Evolutionary conservation across 2,329 filamentous ascomycete species (phyloP), one percentile per base, ranked within the genome.

Genomic region (Diaporthe capsici): DNA sequence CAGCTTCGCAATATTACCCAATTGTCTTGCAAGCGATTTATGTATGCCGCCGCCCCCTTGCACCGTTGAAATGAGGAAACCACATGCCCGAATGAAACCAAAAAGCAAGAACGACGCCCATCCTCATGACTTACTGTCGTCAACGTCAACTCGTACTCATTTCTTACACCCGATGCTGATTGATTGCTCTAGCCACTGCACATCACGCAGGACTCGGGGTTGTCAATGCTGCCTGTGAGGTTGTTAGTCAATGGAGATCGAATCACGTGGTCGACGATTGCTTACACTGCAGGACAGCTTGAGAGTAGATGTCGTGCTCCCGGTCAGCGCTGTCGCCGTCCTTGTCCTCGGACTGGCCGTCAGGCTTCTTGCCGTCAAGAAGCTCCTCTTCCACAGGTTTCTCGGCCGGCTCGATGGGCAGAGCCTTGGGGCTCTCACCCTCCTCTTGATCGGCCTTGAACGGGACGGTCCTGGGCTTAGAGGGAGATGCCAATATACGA

Each of bases 121-220:
- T 55, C 37, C 49, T 70, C 65, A 39, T 53, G 65, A 39, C 65
- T 68, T 68, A 47, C 22, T 53, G 65, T 68, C 47, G 7, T 74
- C 65, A 67, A 75, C 75, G 51, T 75, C 61, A 73, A 49, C 47
- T 72, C 68, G 53, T 75, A 37, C 61, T 72, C 58, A 37, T 71
- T 71, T 28, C 71, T 37, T 31, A 28, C 63, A 57, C 49, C 49
- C 20, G 47, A 51, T 53, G 44, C 58, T 44, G n/a, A 10, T 42
- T 47, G 22, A 73, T 53, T 71, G 57, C 47, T 81, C 85, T 90
- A 98, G 88, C 96, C 96, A 86, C 95, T 97, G 92, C 97, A 99
- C 97, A 99, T 98, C 79, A 98, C 84, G 84, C 97, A 99, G 65
- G 93, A 90, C 84, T 99, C 97, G 80, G 94, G 95, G 88, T 98